Base-by-base conservation (phyloP, 2,329 filamentous ascomycete genomes). In the Microthyrium microscopicum region DNA sequence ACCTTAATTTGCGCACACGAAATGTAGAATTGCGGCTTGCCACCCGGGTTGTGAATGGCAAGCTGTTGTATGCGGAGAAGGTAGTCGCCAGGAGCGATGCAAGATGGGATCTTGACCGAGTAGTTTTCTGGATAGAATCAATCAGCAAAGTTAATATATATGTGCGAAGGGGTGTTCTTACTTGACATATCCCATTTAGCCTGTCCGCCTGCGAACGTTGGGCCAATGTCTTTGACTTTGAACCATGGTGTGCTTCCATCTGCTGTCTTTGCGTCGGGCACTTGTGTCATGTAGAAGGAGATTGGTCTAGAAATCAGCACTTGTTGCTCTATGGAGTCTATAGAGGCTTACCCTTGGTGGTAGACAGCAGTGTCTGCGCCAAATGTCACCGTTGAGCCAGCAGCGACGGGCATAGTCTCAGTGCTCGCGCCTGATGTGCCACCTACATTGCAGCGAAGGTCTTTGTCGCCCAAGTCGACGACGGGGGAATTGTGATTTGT, bases 221-320 rank as follows among this genome's bases (percentile, higher is more conserved):
- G 42, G 5, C 42, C 44, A 27, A 46, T 45, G 12, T 46, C 43
- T 31, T 54, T 55, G 45, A 55, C 53, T 45, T 46, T 46, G 41
- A 52, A 50, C 53, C 53, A 55, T 34, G 54, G 50, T 17, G 46
- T 40, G 15, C 52, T 55, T 12, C 53, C 53, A 33, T 55, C 52
- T 6, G 52, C 44, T 13, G 44, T 34, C 12, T 42, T 39, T 4
- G 53, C 52, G 29, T 48, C 46, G 20, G 33, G 30, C 15, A 52
- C 53, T 41, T 55, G 54, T 36, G 43, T 49, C 48, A 55, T 46
- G 38, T 55, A 56, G 11, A 39, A 20, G 13, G 20, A 26, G 11
- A 37, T 22, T 5, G 37, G 35, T 16, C n/a, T n/a, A n/a, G n/a
- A n/a, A n/a, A 25, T 9, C 22, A 25, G 9, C 22, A 25, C 9